Evolutionary conservation across 192 early-diverging fungal species (phyloP).

Genomic region (Diversispora epigaea): DNA sequence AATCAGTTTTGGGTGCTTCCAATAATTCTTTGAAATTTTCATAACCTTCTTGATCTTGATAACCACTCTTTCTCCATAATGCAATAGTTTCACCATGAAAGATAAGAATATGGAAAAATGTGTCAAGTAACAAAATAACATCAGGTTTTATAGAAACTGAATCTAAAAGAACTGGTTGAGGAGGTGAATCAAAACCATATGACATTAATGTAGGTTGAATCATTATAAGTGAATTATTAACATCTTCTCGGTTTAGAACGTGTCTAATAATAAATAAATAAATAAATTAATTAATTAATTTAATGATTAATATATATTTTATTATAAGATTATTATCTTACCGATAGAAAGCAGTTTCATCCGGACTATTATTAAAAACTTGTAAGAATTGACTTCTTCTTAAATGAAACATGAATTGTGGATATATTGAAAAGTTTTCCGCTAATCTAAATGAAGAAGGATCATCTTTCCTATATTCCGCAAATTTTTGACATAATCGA

Average conservation of each 20-base stretch:
- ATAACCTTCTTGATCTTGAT: constrained; percentile 93
- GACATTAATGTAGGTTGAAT: constrained; percentile 97
- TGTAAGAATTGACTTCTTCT: constrained; percentile 96
- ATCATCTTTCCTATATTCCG: constrained; percentile 95
- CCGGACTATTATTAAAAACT: constrained; percentile 98
- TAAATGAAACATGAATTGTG: constrained; percentile 99
- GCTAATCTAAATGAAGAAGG: constrained; percentile 85
- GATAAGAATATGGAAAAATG: constrained; percentile 99
- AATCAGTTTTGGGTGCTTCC: constrained; percentile 85
- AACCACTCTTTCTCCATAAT: constrained; percentile 93
- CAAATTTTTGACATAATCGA: constrained; percentile 96
- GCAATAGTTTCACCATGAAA: constrained; percentile 98
- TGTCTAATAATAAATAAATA: constrained; percentile 59
- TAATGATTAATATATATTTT: background rate
- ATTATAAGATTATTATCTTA: constrained; percentile 32
- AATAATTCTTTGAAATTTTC: constrained; percentile 91
- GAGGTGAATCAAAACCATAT: constrained; percentile 81
- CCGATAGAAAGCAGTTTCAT: constrained; percentile 93
- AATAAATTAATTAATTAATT: background rate
- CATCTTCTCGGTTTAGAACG: constrained; percentile 92
- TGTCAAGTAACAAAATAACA: constrained; percentile 88
- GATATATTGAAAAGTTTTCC: constrained; percentile 97
- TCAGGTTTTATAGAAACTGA: constrained; percentile 98
- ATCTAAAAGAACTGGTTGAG: constrained; percentile 92
- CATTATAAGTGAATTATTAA: constrained; percentile 97